Conservation (phyloP, 805 yeast genomes). For the Candida taoyuanica region DNA sequence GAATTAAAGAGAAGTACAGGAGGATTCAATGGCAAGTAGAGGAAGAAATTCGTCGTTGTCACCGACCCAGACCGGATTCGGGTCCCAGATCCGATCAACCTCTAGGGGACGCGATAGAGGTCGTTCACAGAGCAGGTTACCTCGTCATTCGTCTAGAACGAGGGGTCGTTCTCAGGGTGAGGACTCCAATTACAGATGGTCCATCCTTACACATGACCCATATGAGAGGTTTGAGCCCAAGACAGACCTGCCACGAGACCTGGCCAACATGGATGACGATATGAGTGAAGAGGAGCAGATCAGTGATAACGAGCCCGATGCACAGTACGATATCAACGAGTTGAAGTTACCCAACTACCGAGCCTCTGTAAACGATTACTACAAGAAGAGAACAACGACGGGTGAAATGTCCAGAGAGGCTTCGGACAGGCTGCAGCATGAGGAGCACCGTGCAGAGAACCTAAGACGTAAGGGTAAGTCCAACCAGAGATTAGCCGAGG, state of each 20-base stretch:
- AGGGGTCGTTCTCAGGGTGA: conserved; percentile 30
- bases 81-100: conserved; percentile 9
- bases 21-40: background rate
- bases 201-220: conserved; percentile 70
- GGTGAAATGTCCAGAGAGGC: conserved; percentile 1
- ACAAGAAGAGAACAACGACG: conserved; percentile 13
- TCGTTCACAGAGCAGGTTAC: conserved; percentile 12
- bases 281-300: conserved; percentile 52
- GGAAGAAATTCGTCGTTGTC: conserved; percentile 12
- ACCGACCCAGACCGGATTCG: conserved; percentile 3
- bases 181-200: conserved; percentile 41
- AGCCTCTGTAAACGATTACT: conserved; percentile 32
- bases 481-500: conserved; percentile 46
- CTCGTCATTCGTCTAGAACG: conserved; percentile 4
- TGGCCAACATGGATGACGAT: conserved; percentile 21
- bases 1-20: background rate
- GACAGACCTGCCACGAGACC: conserved; percentile 20
- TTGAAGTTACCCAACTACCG: conserved; percentile 26
- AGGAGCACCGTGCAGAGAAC: conserved; percentile 9
- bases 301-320: conserved; percentile 43
- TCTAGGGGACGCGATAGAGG: conserved; percentile 17
- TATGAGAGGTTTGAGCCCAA: conserved; percentile 48
- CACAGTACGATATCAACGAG: conserved; percentile 34
- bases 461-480: conserved; percentile 10
- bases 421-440: conserved; percentile 3